These are phyloP conservation scores for Paramecium pentaurelia DNA, from an alignment of 73 alveolate genomes.

Conservation along the genomic window DNA sequence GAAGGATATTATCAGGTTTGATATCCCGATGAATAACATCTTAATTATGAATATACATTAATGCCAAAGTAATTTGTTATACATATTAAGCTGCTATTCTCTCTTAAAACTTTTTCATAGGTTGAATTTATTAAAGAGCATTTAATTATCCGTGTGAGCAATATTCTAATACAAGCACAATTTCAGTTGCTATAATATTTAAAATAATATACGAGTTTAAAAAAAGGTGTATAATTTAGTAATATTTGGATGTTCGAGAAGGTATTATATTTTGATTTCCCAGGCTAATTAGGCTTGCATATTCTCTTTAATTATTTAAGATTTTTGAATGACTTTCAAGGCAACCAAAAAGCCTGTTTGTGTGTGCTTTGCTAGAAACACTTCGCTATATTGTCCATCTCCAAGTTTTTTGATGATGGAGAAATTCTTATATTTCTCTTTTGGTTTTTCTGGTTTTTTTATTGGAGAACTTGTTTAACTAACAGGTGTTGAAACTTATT, in stretches of 20 bases:
- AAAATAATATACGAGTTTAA: not conserved
- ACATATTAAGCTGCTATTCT: constrained; percentile 40
- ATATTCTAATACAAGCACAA: constrained; percentile 4
- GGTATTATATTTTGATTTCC: constrained; percentile 30
- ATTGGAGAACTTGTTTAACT: not conserved
- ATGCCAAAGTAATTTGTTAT: not conserved
- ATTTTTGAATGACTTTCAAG: constrained; percentile 44
- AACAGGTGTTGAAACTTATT: not conserved
- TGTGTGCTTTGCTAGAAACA: constrained; percentile 5
- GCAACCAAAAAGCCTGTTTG: constrained; percentile 52
- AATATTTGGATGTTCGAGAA: constrained; percentile 41
- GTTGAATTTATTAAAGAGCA: not conserved
- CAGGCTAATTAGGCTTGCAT: constrained; percentile 18
- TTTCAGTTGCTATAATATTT: constrained; percentile 1
- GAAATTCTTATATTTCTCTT: not conserved
- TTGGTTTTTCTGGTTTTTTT: not conserved
- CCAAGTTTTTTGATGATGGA: constrained; percentile 9
- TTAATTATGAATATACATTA: constrained; percentile 22
- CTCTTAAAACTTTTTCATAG: constrained; percentile 11
- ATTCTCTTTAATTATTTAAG: not conserved
- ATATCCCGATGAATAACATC: constrained; percentile 54
- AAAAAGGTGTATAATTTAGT: constrained; percentile 9
- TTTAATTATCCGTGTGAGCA: constrained; percentile 39
- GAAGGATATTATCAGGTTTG: constrained; percentile 53
- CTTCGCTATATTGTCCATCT: constrained; percentile 45